Evolutionary conservation across 1,139 yeast genomes (phyloP).

Genomic region (Arxiozyma heterogenica): DNA sequence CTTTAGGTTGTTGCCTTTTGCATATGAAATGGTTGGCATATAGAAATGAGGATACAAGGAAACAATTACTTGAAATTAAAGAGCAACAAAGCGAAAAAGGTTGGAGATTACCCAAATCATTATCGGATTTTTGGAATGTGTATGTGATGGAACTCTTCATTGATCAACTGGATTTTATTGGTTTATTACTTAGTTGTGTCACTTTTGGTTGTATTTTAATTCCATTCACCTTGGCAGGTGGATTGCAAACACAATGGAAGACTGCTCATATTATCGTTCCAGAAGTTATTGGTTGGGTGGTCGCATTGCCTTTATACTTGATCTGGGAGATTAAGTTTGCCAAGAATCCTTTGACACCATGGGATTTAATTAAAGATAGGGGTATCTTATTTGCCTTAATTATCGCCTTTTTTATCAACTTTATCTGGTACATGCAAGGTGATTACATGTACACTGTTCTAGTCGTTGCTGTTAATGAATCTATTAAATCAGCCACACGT

Average conservation of each 20-base stretch:
- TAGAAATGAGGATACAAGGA: constrained; percentile 35
- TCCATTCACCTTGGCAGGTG: constrained; percentile 55
- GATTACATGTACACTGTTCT: constrained; percentile 57
- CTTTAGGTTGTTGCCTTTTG: constrained; percentile 43
- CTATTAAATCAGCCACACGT: constrained; percentile 52
- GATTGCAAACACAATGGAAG: constrained; percentile 42
- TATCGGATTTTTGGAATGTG: constrained; percentile 14
- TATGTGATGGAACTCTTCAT: constrained; percentile 31
- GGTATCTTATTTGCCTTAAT: constrained; percentile 57
- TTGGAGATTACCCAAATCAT: constrained; percentile 2
- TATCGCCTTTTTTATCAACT: constrained; percentile 46
- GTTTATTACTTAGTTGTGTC: constrained; percentile 42
- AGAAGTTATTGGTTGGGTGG: constrained; percentile 50
- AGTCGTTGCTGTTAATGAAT: constrained; percentile 48
- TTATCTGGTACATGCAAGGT: constrained; percentile 59
- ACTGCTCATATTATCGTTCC: constrained; percentile 53
- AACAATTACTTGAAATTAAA: constrained; percentile 26
- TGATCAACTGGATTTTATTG: constrained; percentile 47
- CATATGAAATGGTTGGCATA: constrained; percentile 52
- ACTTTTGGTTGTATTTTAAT: constrained; percentile 45
- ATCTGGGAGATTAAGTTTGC: constrained; percentile 48
- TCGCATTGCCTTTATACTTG: constrained; percentile 43
- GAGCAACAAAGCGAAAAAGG: constrained; percentile 26
- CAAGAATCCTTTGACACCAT: constrained; percentile 51
- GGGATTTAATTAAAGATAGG: constrained; percentile 48